These are phyloP conservation scores for Gymnopilus dilepis DNA, from an alignment of 768 basidiomycete species.

Conservation along the genomic window DNA sequence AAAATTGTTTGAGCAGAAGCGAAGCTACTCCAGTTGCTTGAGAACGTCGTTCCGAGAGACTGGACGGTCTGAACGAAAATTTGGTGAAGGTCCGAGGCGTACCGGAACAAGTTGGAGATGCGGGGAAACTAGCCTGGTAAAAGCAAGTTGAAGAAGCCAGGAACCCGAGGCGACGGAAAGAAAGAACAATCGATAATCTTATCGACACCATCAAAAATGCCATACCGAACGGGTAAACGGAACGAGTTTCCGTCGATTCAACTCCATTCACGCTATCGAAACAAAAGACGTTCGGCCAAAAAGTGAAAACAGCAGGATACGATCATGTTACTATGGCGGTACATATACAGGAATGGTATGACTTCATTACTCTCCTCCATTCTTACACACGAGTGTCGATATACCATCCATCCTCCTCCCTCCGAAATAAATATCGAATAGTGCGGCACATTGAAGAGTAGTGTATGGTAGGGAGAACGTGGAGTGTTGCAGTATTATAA, in stretches of 20 bases:
- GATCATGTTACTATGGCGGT: slow-evolving; percentile 33
- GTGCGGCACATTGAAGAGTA: slow-evolving; percentile 22
- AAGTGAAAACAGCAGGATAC: slow-evolving; percentile 30
- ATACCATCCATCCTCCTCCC: slow-evolving; percentile 13
- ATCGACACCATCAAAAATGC: slow-evolving; percentile 18
- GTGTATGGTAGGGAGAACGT: slow-evolving; percentile 24
- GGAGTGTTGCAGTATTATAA: slow-evolving; percentile 26
- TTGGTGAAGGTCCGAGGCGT: slow-evolving; percentile 19
- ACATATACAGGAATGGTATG: slow-evolving; percentile 42
- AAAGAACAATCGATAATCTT: slow-evolving; percentile 17
- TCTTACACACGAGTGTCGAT: slow-evolving; percentile 30
- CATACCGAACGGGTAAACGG: slow-evolving; percentile 18
- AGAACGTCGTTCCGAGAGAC: neutral
- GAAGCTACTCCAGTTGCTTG: neutral
- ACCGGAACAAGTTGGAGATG: slow-evolving; percentile 20
- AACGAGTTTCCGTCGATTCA: slow-evolving; percentile 23
- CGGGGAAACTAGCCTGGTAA: slow-evolving; percentile 22
- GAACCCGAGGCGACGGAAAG: slow-evolving; percentile 25
- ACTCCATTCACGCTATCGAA: slow-evolving; percentile 11
- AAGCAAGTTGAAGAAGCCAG: slow-evolving; percentile 14
- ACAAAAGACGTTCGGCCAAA: slow-evolving; percentile 23
- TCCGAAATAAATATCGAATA: slow-evolving; percentile 27
- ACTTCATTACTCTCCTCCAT: slow-evolving; percentile 39
- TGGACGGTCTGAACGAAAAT: slow-evolving; percentile 2
- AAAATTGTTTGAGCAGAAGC: neutral